Base-by-base conservation (phyloP, 164 flowering plant genomes). In the Cinnamomum chago region DNA sequence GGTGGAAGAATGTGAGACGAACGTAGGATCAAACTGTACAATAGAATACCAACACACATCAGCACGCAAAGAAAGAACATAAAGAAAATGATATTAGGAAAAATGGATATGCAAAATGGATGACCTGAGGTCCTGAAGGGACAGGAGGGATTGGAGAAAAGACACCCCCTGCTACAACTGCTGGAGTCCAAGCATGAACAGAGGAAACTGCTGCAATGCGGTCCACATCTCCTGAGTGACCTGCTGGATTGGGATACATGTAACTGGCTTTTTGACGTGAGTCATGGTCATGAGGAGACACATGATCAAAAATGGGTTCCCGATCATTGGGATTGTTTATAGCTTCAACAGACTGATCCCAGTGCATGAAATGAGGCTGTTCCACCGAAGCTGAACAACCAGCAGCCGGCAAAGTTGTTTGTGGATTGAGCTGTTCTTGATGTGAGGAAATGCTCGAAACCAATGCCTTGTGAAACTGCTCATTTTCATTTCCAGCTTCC, bases 11-110 rank as follows among this genome's bases (percentile, higher is more conserved):
- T 40, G 85, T 9, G 87, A 60, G 60, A 72, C 78, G 58, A 91
- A 67, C 25, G 93, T 77, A 79, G 90, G 86, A 80, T 89, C 98
- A 81, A 81, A 90, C 97, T 93, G 89, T 64, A 72, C 67, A 14
- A 80, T 73, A 58, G 15, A 70, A 40, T 79, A 77, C 65, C 74
- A 72, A 76, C 71, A 35, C 35, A 67, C n/a, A 24, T 23, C 35
- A 58, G 67, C 52, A 60, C 9, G 33, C 12, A 33, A 72, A 35
- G 73, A 74, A 9, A 30, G 35, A 30, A 14, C 20, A 20, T 15
- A 55, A 55, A 55, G n/a, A 20, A 55, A 3, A 13, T 55, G 60
- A 4, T n/a, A 55, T 55, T 55, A 68, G 68, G 64, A 55, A 15
- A 15, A 55, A 73, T 58, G 68, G 18, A 58, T 17, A 28, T 18